Evolutionary conservation across 768 basidiomycete genomes (phyloP), one percentile per base, ranked within the genome.

Genomic region (Plicaturopsis crispa): DNA sequence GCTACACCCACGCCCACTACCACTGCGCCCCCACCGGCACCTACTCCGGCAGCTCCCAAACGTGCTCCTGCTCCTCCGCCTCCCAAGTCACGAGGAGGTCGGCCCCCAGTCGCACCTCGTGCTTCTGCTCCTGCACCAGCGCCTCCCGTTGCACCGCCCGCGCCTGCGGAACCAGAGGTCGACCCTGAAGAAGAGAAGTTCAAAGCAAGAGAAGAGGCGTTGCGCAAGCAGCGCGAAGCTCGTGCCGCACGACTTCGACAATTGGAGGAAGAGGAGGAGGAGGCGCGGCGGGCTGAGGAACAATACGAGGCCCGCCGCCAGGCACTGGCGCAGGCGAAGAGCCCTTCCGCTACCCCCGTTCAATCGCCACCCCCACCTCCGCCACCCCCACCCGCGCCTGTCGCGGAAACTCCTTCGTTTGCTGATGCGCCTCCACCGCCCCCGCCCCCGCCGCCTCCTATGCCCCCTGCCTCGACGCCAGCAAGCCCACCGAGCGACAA

Each of bases 181-280:
- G 90, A 94, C 47, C 78, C 78, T 0, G 89, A 91, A 54, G 93
- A 96, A 44, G 76, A 72, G 31, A 69, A 63, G 12, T 54, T 96
- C 7, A 72, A 70, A 38, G 75, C 69, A 10, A 73, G 83, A 10
- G 84, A 91, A 54, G 84, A 73, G 42, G 73, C 72, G 3, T 51
- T 91, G n/a, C 68, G 69, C 35, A 84, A 81, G 55, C 79, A 79
- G 44, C 73, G 76, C 3, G 83, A 83, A 48, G 88, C 73, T n/a
- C 74, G 86, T 1, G 70, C 69, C 13, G 83, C 72, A 33, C 67
- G 81, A 35, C 59, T 92, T 14, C 76, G 83, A 35, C 71, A 76
- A 48, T 66, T 89, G 14, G 85, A 91, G 56, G 63, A 71, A 46
- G 73, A 83, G 51, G 80, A 79, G 38, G 70, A 75, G 34, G 73